phyloP scores from a whole-genome alignment of 2,329 filamentous ascomycete genomes.

The Monilinia fructicola region DNA sequence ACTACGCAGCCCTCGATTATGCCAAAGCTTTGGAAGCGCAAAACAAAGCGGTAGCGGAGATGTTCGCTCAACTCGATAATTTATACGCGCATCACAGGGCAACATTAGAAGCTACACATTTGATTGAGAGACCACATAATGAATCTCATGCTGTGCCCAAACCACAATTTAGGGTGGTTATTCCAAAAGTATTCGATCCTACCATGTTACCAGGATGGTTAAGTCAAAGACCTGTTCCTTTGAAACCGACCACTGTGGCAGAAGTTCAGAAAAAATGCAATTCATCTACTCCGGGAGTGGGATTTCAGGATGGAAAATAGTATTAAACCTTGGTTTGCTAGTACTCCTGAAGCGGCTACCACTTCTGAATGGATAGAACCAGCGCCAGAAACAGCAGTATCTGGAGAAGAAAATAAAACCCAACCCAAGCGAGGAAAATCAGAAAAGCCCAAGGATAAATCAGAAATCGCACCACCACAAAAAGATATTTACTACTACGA shows the following conservation, averaged over 20 bases:
- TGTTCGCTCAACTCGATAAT: slow-evolving; percentile 37
- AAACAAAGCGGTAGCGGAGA: slow-evolving; percentile 29
- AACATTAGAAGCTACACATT: slow-evolving; percentile 12
- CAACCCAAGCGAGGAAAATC: background rate
- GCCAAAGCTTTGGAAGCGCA: slow-evolving; percentile 26
- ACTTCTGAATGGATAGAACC: slow-evolving; percentile 4
- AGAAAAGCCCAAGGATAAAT: background rate
- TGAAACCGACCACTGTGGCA: slow-evolving; percentile 48
- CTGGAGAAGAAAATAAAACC: background rate
- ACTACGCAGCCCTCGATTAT: slow-evolving; percentile 34
- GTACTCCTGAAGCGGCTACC: slow-evolving; percentile 27
- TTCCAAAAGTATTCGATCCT: slow-evolving; percentile 54
- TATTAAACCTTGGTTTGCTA: slow-evolving; percentile 46
- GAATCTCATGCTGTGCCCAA: background rate
- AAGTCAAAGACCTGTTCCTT: slow-evolving; percentile 45
- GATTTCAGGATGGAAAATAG: slow-evolving; percentile 47
- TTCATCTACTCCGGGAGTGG: slow-evolving; percentile 52
- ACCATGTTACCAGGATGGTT: slow-evolving; percentile 56
- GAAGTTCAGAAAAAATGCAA: slow-evolving; percentile 57
- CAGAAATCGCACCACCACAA: slow-evolving; percentile 28
- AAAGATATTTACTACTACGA: slow-evolving; percentile 35
- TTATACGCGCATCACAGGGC: slow-evolving; percentile 33
- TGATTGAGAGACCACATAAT: background rate
- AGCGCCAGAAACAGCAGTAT: background rate
- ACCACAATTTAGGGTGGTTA: slow-evolving; percentile 49